These are phyloP conservation scores for Zygosaccharomyces bailii DNA, from an alignment of 805 yeast genomes.

Conservation along the genomic window DNA sequence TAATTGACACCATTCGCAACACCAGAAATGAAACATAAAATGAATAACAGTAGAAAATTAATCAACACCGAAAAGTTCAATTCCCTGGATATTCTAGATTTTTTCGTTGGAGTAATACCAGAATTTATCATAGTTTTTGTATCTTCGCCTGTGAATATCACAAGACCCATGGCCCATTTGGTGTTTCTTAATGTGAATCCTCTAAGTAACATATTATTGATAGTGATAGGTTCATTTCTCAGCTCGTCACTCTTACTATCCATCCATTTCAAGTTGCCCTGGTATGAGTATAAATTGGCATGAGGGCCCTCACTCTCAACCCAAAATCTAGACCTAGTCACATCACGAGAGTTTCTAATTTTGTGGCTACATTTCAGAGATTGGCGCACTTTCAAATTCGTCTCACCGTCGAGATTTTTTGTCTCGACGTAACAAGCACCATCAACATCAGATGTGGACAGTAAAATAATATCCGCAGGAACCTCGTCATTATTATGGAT, in stretches of 20 bases:
- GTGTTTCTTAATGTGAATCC: slow-evolving; percentile 80
- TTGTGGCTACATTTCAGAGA: slow-evolving; percentile 60
- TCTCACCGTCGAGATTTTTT: slow-evolving; percentile 77
- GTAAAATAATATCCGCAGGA: slow-evolving; percentile 68
- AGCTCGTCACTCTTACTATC: slow-evolving; percentile 34
- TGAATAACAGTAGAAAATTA: slow-evolving; percentile 61
- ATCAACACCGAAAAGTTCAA: slow-evolving; percentile 65
- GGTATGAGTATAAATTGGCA: slow-evolving; percentile 69
- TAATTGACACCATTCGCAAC: slow-evolving; percentile 68
- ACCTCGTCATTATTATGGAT: slow-evolving; percentile 71
- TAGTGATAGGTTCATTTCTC: slow-evolving; percentile 59
- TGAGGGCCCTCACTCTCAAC: slow-evolving; percentile 85
- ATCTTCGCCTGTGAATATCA: slow-evolving; percentile 72
- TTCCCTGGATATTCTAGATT: slow-evolving; percentile 69
- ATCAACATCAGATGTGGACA: slow-evolving; percentile 65
- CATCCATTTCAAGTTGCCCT: slow-evolving; percentile 61
- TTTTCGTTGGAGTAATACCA: slow-evolving; percentile 75
- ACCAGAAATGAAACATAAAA: slow-evolving; percentile 67
- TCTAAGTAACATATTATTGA: slow-evolving; percentile 65
- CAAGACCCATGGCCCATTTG: slow-evolving; percentile 78
- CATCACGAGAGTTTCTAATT: slow-evolving; percentile 47
- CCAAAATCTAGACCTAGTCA: slow-evolving; percentile 54
- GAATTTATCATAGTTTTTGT: slow-evolving; percentile 79
- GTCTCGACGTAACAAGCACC: slow-evolving; percentile 76
- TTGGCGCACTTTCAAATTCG: slow-evolving; percentile 73